These are phyloP conservation scores for Gossypium gossypioides DNA, from an alignment of 441 rosid genomes.

Conservation along the genomic window DNA sequence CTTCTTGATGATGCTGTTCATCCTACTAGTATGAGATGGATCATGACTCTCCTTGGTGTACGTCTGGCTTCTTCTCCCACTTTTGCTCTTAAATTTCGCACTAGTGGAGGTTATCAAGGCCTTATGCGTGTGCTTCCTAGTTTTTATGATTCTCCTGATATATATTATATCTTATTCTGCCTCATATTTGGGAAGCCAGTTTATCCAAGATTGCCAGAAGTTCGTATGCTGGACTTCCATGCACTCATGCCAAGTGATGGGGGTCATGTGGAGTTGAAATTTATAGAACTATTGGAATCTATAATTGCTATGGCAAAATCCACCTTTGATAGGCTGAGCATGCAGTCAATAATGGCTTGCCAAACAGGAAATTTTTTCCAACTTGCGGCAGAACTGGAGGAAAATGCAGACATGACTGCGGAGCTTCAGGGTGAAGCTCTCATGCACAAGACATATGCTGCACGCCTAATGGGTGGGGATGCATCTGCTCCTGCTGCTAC, in stretches of 20 bases:
- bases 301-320: slow-evolving; percentile 89
- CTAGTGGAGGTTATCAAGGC: slow-evolving; percentile 94
- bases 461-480: slow-evolving; percentile 99
- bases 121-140: slow-evolving; percentile 83
- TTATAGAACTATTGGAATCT: slow-evolving; percentile 87
- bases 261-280: slow-evolving; percentile 68
- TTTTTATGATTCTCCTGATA: slow-evolving; percentile 98
- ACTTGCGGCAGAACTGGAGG: slow-evolving; percentile 91
- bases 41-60: slow-evolving; percentile 97
- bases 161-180: slow-evolving; percentile 93
- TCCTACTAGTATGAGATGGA: slow-evolving; percentile 99
- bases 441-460: slow-evolving; percentile 99
- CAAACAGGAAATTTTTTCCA: slow-evolving; percentile 90
- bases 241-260: slow-evolving; percentile 93
- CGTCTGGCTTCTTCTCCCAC: slow-evolving; percentile 92
- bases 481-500: slow-evolving; percentile 99
- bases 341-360: slow-evolving; percentile 82
- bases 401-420: slow-evolving; percentile 79
- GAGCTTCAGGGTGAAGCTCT: slow-evolving; percentile 99
- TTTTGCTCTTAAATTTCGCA: slow-evolving; percentile 86
- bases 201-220: slow-evolving; percentile 97
- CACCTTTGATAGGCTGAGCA: slow-evolving; percentile 81
- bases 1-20: slow-evolving; percentile 99
- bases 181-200: slow-evolving; percentile 94
- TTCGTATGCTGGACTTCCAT: slow-evolving; percentile 99